Evolutionary conservation across 176 grass and related monocot species (phyloP).

Genomic region (Phoenix roebelenii): DNA sequence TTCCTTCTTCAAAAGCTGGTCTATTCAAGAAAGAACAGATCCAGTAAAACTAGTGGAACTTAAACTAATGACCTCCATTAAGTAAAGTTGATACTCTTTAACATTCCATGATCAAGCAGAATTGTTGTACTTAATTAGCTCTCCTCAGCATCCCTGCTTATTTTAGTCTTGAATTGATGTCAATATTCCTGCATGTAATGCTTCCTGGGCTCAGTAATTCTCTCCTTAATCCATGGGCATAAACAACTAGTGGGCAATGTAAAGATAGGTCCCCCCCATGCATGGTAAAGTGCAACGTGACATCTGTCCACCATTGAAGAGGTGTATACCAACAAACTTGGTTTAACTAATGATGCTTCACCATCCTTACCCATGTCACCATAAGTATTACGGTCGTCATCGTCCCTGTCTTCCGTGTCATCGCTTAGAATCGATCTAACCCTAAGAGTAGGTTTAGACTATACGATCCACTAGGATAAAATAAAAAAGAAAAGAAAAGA

Average conservation of each 20-base stretch:
- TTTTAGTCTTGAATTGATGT: too few species aligned
- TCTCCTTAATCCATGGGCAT: too few species aligned
- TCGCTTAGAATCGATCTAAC: not conserved
- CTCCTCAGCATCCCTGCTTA: too few species aligned
- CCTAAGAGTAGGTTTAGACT: conserved; percentile 9
- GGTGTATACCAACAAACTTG: not conserved
- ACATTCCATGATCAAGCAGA: not conserved
- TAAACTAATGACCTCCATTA: not conserved
- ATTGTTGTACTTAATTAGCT: not conserved
- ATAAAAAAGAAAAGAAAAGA: not conserved
- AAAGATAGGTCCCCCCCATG: too few species aligned
- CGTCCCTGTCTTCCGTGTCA: not conserved
- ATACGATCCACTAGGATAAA: not conserved
- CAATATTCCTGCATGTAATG: too few species aligned
- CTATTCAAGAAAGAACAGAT: too few species aligned
- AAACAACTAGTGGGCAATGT: too few species aligned
- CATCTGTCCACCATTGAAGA: not conserved
- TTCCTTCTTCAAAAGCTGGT: not conserved
- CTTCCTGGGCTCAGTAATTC: too few species aligned
- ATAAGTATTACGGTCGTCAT: not conserved
- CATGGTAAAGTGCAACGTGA: not conserved
- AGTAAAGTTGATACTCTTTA: conserved; percentile 4
- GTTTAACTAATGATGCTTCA: not conserved
- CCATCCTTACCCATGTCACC: not conserved
- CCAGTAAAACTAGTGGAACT: too few species aligned